Conservation (phyloP, 2,329 filamentous ascomycete genomes). For the Colletotrichum tamarilloi region DNA sequence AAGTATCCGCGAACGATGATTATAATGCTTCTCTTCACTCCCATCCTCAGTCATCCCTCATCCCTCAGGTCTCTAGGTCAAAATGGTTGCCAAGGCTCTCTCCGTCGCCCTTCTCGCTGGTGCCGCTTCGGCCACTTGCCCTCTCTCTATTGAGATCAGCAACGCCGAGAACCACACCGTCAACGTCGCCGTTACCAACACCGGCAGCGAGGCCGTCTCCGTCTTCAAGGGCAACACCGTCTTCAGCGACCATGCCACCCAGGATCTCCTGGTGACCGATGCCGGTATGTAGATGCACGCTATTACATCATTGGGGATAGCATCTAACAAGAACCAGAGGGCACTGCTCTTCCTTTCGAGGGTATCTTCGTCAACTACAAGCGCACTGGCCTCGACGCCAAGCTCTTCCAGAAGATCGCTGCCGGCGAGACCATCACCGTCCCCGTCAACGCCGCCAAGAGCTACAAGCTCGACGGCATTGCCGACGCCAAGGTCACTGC, state of each 20-base stretch:
- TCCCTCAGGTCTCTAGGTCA: background rate
- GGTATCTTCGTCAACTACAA: slow-evolving; percentile 34
- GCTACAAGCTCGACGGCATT: slow-evolving; percentile 29
- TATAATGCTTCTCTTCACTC: background rate
- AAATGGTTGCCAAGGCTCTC: slow-evolving; percentile 31
- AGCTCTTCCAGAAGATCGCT: slow-evolving; percentile 30
- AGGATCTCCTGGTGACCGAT: slow-evolving; percentile 33
- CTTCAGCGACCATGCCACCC: slow-evolving; percentile 31
- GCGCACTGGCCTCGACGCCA: slow-evolving; percentile 17
- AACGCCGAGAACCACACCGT: slow-evolving; percentile 26
- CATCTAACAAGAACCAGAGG: slow-evolving; percentile 2
- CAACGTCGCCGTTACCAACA: slow-evolving; percentile 31
- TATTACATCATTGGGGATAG: background rate
- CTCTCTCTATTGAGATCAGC: slow-evolving; percentile 27
- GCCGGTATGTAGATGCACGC: slow-evolving; percentile 3
- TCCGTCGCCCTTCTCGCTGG: slow-evolving; percentile 29
- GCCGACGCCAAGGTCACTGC: slow-evolving; percentile 28
- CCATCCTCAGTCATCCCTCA: background rate
- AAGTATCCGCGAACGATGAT: background rate
- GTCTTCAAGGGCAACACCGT: slow-evolving; percentile 34
- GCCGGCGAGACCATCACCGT: slow-evolving; percentile 29
- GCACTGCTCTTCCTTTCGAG: slow-evolving; percentile 28
- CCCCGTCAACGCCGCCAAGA: slow-evolving; percentile 31
- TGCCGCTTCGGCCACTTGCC: slow-evolving; percentile 30
- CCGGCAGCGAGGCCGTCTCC: slow-evolving; percentile 25